Evolutionary conservation across 495 filamentous ascomycete species (phyloP).

Genomic region (Podospora pseudopauciseta): DNA sequence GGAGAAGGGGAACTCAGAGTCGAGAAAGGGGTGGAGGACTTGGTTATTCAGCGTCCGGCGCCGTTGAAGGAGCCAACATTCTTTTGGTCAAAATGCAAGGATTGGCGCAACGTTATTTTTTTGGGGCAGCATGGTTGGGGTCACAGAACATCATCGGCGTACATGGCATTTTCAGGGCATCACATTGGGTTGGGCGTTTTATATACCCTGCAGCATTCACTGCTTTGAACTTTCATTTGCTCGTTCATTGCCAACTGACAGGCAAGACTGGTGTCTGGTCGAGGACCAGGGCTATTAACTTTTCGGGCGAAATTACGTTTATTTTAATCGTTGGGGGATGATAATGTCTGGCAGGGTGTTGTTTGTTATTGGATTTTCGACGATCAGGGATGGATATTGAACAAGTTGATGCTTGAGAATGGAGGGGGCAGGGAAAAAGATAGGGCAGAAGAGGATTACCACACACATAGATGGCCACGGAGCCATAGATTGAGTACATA

Average conservation of each 20-base stretch:
- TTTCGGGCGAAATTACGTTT: background rate
- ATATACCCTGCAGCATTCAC: constrained; percentile 17
- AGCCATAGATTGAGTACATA: background rate
- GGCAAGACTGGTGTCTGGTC: background rate
- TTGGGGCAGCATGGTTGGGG: constrained; percentile 12
- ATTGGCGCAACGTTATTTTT: background rate
- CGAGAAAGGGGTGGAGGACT: constrained; percentile 21
- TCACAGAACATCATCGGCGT: constrained; percentile 1
- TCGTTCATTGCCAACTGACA: background rate
- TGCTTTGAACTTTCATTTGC: constrained; percentile 2
- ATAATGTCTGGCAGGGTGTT: background rate
- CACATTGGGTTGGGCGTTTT: constrained; percentile 18
- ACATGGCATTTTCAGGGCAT: constrained; percentile 1
- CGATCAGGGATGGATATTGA: background rate
- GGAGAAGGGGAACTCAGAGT: constrained; percentile 15
- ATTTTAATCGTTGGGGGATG: background rate
- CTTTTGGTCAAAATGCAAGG: background rate
- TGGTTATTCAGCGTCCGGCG: constrained; percentile 29
- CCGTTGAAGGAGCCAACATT: background rate
- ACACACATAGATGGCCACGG: background rate
- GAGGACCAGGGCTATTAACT: background rate
- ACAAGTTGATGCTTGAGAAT: background rate
- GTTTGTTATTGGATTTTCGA: background rate
- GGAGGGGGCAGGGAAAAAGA: background rate
- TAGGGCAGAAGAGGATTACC: background rate